phyloP scores from a whole-genome alignment of 2,329 filamentous ascomycete species.

The Colletotrichum agaves region DNA sequence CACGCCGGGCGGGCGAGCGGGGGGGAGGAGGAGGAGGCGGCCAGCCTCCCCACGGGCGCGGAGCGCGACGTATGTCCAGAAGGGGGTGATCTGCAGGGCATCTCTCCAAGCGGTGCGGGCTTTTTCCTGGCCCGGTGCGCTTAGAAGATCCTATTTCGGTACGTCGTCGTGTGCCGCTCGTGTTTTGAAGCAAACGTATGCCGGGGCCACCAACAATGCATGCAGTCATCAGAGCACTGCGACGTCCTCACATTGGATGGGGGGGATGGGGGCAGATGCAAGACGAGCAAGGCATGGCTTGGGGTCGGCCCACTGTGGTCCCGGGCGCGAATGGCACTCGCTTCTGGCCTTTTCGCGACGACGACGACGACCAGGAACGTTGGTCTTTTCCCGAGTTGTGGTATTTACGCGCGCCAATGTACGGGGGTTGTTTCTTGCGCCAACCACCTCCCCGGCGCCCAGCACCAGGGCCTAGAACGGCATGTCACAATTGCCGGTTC shows the following conservation, averaged over 20 bases:
- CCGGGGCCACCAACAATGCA: slow-evolving; percentile 1
- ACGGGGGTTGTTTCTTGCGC: not conserved
- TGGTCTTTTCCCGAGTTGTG: not conserved
- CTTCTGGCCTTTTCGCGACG: not conserved
- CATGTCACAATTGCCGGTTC: too few species aligned
- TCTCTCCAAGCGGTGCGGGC: not conserved
- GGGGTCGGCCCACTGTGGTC: not conserved
- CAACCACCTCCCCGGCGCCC: not conserved
- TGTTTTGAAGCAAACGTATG: not conserved
- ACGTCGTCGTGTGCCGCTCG: not conserved
- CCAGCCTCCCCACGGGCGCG: not conserved
- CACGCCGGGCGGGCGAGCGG: not conserved
- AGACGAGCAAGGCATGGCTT: not conserved
- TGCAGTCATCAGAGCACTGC: slow-evolving; percentile 1
- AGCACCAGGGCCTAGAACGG: too few species aligned
- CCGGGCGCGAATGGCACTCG: not conserved
- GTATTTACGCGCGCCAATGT: slow-evolving; percentile 3
- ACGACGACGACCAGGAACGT: not conserved
- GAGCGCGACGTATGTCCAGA: not conserved
- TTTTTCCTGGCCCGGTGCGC: not conserved
- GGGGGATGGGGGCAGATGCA: too few species aligned
- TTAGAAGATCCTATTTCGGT: not conserved
- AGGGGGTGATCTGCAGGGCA: slow-evolving; percentile 3
- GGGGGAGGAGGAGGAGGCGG: too few species aligned
- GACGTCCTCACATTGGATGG: slow-evolving; percentile 18